phyloP scores from a whole-genome alignment of 768 basidiomycete species.

The Naganishia antarctica region DNA sequence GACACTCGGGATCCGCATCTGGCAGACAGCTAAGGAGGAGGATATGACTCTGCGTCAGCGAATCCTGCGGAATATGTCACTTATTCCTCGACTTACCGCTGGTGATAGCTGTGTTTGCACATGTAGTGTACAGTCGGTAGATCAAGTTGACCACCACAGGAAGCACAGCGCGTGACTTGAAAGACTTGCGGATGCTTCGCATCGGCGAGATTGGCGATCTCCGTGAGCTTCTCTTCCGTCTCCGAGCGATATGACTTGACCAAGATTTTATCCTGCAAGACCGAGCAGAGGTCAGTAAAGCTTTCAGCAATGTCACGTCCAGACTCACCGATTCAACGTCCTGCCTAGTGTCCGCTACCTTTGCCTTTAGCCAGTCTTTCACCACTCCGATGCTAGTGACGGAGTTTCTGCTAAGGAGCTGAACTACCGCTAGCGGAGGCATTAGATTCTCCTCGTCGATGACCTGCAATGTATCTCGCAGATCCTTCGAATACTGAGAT shows the following conservation, averaged over 20 bases:
- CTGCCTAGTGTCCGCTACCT: slow-evolving; percentile 66
- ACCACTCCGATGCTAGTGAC: slow-evolving; percentile 88
- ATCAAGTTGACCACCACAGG: slow-evolving; percentile 82
- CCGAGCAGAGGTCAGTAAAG: background rate
- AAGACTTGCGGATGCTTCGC: slow-evolving; percentile 76
- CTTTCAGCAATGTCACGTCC: background rate
- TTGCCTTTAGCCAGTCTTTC: slow-evolving; percentile 79
- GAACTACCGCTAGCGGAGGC: slow-evolving; percentile 82
- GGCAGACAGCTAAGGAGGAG: slow-evolving; percentile 66
- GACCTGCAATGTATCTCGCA: slow-evolving; percentile 65
- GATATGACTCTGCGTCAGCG: background rate
- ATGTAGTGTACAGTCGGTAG: slow-evolving; percentile 93
- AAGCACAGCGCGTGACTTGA: slow-evolving; percentile 87
- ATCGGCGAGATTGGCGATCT: slow-evolving; percentile 75
- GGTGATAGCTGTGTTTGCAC: slow-evolving; percentile 97
- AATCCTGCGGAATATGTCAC: background rate
- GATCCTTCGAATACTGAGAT: slow-evolving; percentile 63
- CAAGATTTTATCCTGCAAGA: slow-evolving; percentile 71
- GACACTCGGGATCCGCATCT: slow-evolving; percentile 85
- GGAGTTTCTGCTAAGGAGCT: slow-evolving; percentile 78
- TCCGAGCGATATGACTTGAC: slow-evolving; percentile 84
- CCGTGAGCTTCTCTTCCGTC: slow-evolving; percentile 70
- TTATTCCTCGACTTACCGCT: slow-evolving; percentile 58
- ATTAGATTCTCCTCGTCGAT: slow-evolving; percentile 78
- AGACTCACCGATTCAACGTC: slow-evolving; percentile 73